Evolutionary conservation across 257 asterid species (phyloP), one percentile per base, ranked within the genome.

Genomic region (Salvia miltiorrhiza): DNA sequence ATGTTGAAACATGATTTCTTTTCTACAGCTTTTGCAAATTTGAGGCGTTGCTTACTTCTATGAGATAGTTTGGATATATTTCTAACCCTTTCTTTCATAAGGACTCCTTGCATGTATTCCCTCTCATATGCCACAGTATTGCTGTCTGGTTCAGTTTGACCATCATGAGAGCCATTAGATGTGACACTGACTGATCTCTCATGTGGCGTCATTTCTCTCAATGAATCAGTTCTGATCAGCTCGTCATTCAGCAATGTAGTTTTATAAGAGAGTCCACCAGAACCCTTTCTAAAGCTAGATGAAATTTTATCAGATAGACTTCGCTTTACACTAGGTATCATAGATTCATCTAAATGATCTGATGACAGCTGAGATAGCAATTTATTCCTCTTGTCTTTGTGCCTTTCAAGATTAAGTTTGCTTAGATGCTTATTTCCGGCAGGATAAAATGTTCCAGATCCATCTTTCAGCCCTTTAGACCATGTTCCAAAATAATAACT

Each of bases 71-170:
- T 80, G 50, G 93, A 67, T 40, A 69, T 72, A 67, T 73, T 77
- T 75, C 80, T 80, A 69, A 82, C 67, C 50, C 89, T 80, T 81
- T 94, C 99, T 77, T 79, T 89, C 74, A 94, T 82, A 70, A 91
- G 84, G 74, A 91, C 97, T 76, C 97, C 99, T 85, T 94, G 99
- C 88, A 90, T 91, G 76, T 94, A 94, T 79, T 91, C 99, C 80
- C 97, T 91, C 84, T 91, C 97, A 79, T 79, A 91, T 45, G 89
- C 90, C 71, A 87, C 78, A 23, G 77, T 60, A 60, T 65, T 71
- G 19, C 70, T 69, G 58, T 79, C 84, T 76, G 74, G 67, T 76
- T 86, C 95, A 20, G 73, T 32, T 67, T n/a, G n/a, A n/a, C n/a
- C n/a, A n/a, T n/a, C n/a, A n/a, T 70, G 73, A 68, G 83, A 79